phyloP scores from a whole-genome alignment of 768 basidiomycete genomes.

The Suillus placidus region DNA sequence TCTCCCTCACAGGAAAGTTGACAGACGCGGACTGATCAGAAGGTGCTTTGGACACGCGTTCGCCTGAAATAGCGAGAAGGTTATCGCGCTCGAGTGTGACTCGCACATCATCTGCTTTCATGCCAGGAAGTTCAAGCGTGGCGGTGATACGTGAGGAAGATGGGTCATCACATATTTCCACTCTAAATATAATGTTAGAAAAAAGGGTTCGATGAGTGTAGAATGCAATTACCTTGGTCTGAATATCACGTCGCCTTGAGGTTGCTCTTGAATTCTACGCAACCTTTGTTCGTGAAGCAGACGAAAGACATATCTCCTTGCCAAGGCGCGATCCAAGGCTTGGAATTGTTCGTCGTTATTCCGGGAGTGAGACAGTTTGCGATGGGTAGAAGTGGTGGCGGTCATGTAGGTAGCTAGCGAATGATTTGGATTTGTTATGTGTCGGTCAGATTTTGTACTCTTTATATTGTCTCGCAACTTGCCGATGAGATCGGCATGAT shows the following conservation, averaged over 20 bases:
- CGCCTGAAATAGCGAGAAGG: conserved; percentile 38
- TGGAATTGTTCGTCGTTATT: conserved; percentile 31
- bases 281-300: conserved; percentile 24
- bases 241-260: conserved; percentile 34
- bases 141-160: conserved; percentile 36
- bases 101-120: conserved; percentile 37
- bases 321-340: conserved; percentile 34
- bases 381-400: conserved; percentile 17
- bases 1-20: conserved; percentile 37
- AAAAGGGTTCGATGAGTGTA: neutral
- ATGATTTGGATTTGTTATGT: neutral
- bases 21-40: conserved; percentile 20
- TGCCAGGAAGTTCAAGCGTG: conserved; percentile 43
- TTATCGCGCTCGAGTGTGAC: conserved; percentile 36
- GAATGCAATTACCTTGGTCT: conserved; percentile 30
- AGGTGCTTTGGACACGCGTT: conserved; percentile 25
- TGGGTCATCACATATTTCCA: conserved; percentile 44
- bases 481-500: neutral
- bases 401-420: conserved; percentile 26
- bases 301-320: conserved; percentile 31
- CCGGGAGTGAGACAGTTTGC: conserved; percentile 30
- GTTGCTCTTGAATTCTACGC: conserved; percentile 24
- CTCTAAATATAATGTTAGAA: conserved; percentile 29
- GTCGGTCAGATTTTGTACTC: neutral
- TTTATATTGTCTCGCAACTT: neutral